These are phyloP conservation scores for Aspergillus carbonarius DNA, from an alignment of 2,329 filamentous ascomycete species.

Conservation along the genomic window DNA sequence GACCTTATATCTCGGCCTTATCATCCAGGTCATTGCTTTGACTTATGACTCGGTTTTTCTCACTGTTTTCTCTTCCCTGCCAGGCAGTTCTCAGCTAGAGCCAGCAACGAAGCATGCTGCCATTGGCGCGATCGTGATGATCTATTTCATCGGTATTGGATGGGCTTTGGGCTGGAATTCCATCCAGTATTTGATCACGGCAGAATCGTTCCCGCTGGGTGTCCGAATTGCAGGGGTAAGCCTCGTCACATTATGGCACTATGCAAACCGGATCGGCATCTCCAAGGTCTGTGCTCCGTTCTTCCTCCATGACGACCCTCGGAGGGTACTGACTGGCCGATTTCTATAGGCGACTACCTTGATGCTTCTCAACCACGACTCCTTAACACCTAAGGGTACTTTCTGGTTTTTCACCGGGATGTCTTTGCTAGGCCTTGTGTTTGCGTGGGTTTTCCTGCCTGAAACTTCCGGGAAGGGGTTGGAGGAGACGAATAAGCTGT, in stretches of 20 bases:
- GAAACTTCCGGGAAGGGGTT: conserved; percentile 6
- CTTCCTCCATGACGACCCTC: neutral
- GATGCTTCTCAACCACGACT: conserved; percentile 32
- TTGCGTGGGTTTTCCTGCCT: conserved; percentile 4
- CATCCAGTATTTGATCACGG: conserved; percentile 7
- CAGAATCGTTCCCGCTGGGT: neutral
- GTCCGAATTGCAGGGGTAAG: neutral
- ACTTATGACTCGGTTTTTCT: conserved; percentile 32
- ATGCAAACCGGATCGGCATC: conserved; percentile 6
- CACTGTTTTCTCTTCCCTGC: neutral
- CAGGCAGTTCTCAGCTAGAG: conserved; percentile 5
- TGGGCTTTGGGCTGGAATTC: conserved; percentile 8
- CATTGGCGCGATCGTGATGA: conserved; percentile 22
- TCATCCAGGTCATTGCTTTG: conserved; percentile 43
- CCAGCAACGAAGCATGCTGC: conserved; percentile 29
- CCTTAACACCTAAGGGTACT: conserved; percentile 21
- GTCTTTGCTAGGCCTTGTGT: conserved; percentile 5
- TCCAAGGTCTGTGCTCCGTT: neutral
- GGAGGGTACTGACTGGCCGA: neutral
- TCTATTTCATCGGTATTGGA: conserved; percentile 1
- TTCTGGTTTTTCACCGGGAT: conserved; percentile 12
- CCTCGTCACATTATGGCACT: conserved; percentile 2
- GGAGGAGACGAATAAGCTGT: conserved; percentile 7
- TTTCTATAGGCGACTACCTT: neutral
- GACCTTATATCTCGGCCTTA: conserved; percentile 37